Base-by-base conservation (phyloP, 352 stramenopile genomes). In the Vaucheria bursata region DNA sequence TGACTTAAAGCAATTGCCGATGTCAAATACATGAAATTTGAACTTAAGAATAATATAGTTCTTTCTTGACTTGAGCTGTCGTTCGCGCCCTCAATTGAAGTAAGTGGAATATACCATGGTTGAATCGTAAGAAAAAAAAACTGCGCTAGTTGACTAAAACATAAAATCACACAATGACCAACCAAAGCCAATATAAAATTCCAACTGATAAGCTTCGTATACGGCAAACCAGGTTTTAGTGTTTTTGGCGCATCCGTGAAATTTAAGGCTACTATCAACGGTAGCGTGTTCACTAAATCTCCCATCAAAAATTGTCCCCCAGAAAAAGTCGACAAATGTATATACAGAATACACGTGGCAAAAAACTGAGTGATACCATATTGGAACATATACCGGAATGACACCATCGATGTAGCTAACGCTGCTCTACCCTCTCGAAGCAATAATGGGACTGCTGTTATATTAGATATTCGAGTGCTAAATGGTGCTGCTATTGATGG, bases 331-430 rank as follows among this genome's bases (percentile, higher is more conserved):
- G 45, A 59, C 45, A 59, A 25, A 25, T 59, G 45, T 59, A 59
- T 25, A 59, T 59, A 59, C 45, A 59, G 45, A 12, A 59, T 12
- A 25, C 45, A 18, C 25, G 45, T 59, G 12, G 45, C 45, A 12
- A 59, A 18, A 25, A 74, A 34, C 69, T 74, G 69, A 45, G 49
- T 74, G 35, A 77, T 39, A 33, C 71, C 71, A 34, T 77, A 77
- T 31, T 74, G 64, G n/a, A 77, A 74, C 71, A 77, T 77, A 65
- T 77, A 77, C 12, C 64, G 34, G 71, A 77, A 77, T 31, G 64
- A 34, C 18, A 67, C 64, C 6, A 77, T 36, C 8, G 6, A 35
- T 5, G 71, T 77, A 4, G 71, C 71, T 65, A 77, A 39, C 64
- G 71, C 64, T 12, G 29, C 29, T 6, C 71, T 25, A 6, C 71